These are phyloP conservation scores for Pichia gijzeniarum DNA, from an alignment of 805 yeast species.

Conservation along the genomic window DNA sequence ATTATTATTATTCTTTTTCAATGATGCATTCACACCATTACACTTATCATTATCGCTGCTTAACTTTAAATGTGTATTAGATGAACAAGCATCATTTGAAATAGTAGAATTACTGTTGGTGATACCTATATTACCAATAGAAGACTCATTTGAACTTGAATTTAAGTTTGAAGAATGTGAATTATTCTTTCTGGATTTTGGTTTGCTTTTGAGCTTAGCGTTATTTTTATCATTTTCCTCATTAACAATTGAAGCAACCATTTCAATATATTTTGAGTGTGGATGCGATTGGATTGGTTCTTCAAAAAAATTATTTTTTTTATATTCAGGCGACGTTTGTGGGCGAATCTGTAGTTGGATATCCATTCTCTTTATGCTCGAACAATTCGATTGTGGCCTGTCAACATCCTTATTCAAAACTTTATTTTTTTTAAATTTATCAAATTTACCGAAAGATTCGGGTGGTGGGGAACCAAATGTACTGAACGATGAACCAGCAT, in stretches of 20 bases:
- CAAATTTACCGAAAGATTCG: conserved; percentile 11
- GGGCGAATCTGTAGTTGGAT: conserved; percentile 6
- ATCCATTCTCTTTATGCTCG: neutral
- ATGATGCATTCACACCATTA: conserved; percentile 1
- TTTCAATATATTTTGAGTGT: conserved; percentile 12
- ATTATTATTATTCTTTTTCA: neutral
- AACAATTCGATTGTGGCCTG: conserved; percentile 2
- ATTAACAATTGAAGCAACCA: conserved; percentile 14
- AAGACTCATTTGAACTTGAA: too few species aligned
- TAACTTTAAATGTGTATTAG: neutral
- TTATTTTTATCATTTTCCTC: conserved; percentile 4
- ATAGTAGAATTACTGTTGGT: conserved; percentile 3
- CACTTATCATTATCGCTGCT: neutral
- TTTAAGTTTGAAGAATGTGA: too few species aligned
- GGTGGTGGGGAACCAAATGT: conserved; percentile 11
- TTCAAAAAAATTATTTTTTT: neutral
- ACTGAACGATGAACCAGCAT: conserved; percentile 16
- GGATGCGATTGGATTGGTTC: conserved; percentile 2
- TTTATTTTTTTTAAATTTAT: conserved; percentile 9
- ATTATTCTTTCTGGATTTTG: neutral
- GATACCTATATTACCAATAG: conserved; percentile 11
- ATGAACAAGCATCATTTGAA: neutral
- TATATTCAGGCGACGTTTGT: conserved; percentile 6
- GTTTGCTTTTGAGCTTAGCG: neutral
- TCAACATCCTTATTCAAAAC: neutral